Conservation (phyloP, 352 stramenopile species). For the Phytophthora melonis region DNA sequence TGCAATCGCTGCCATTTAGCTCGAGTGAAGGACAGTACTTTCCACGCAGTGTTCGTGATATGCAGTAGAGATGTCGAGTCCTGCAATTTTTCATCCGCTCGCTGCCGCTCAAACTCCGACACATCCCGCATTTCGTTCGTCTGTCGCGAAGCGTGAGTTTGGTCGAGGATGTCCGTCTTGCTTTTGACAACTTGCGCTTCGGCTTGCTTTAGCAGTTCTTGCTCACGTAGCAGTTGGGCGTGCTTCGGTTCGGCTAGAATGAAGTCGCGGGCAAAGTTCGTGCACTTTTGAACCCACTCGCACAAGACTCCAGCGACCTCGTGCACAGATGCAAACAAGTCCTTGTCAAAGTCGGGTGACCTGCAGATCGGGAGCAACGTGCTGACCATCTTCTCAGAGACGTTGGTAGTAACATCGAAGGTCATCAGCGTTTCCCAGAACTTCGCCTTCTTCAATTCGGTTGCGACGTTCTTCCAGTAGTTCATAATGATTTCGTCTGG, state of each 20-base stretch:
- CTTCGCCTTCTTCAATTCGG: constrained; percentile 36
- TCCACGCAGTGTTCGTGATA: constrained; percentile 62
- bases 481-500: constrained; percentile 80
- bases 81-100: constrained; percentile 58
- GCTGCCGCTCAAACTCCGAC: constrained; percentile 62
- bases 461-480: constrained; percentile 65
- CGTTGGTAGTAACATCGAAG: constrained; percentile 53
- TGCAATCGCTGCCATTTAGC: constrained; percentile 50
- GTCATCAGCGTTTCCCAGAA: constrained; percentile 61
- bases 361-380: constrained; percentile 65
- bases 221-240: constrained; percentile 59
- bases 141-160: constrained; percentile 47
- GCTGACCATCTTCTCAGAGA: constrained; percentile 66
- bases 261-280: constrained; percentile 53
- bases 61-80: constrained; percentile 66
- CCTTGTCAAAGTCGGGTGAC: constrained; percentile 68
- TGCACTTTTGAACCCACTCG: constrained; percentile 70
- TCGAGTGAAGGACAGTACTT: constrained; percentile 56
- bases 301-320: constrained; percentile 66
- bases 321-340: constrained; percentile 57
- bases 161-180: constrained; percentile 48
- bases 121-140: constrained; percentile 46
- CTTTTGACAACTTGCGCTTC: constrained; percentile 43
- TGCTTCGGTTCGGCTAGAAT: constrained; percentile 69
- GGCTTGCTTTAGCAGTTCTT: constrained; percentile 47